These are phyloP conservation scores for Kuraishia borneana DNA, from an alignment of 805 yeast species.

Conservation along the genomic window DNA sequence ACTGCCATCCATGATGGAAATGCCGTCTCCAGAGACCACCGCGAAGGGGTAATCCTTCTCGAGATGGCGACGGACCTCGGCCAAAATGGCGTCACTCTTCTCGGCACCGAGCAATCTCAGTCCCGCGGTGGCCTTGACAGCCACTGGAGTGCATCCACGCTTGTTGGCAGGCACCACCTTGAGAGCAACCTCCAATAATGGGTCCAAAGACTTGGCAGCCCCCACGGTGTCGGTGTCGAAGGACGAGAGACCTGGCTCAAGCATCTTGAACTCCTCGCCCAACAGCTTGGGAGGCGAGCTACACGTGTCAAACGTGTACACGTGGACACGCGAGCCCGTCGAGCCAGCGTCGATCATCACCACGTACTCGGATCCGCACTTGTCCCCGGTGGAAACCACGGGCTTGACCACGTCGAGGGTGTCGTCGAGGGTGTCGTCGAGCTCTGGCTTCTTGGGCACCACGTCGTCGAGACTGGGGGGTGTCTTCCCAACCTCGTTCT, in stretches of 20 bases:
- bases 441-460: background rate
- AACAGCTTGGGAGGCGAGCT: constrained; percentile 72
- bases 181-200: constrained; percentile 67
- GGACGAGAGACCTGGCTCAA: constrained; percentile 85
- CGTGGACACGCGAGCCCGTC: constrained; percentile 92
- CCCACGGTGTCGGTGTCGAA: constrained; percentile 70
- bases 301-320: constrained; percentile 85
- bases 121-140: constrained; percentile 98
- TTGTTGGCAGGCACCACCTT: constrained; percentile 61
- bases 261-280: constrained; percentile 76
- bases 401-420: background rate
- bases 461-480: background rate
- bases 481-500: constrained; percentile 1
- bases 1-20: constrained; percentile 89
- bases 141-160: constrained; percentile 81
- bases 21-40: constrained; percentile 77
- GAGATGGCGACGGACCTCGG: constrained; percentile 66
- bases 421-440: background rate
- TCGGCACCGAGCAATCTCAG: constrained; percentile 74
- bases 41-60: constrained; percentile 84
- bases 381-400: constrained; percentile 17
- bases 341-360: constrained; percentile 98
- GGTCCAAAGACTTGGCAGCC: constrained; percentile 87
- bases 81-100: constrained; percentile 59
- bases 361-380: constrained; percentile 49